Evolutionary conservation across 108 stramenopile species (phyloP), one percentile per base, ranked within the genome.

Genomic region (Mayamaea pseudoterrestris): DNA sequence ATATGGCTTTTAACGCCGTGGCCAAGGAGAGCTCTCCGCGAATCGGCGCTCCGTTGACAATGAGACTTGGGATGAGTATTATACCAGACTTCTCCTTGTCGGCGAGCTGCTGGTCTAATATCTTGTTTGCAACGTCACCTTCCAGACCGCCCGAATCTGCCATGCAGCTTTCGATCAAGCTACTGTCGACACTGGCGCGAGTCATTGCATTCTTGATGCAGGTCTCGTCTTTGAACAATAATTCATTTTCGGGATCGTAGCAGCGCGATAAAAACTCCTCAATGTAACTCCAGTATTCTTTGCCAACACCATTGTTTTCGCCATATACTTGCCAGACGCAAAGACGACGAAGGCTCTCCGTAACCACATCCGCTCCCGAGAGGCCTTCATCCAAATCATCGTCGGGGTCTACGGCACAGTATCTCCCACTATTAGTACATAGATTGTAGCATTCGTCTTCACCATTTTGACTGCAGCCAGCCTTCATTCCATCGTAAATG

Each of bases 401-500:
- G 69, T 96, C 93, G 16, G 94, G 94, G 43, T 94, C 93, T 22
- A 48, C 58, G 18, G 83, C 66, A 68, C 93, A 96, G 53, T 96
- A 96, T n/a, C 88, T 51, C 27, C 95, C 95, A 22, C 75, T 57
- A 65, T 96, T 96, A 53, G 91, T 92, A 69, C 92, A 95, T 26
- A 93, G 59, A 50, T 66, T 78, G 47, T 63, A 78, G 60, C 94
- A 95, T 44, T 57, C 50, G 50, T 90, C 73, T 44, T 72, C 58
- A 39, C 73, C 68, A 9, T 71, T 66, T 22, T 51, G 50, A 44
- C 63, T 61, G 63, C 94, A 95, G 20, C 74, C 65, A 37, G 78
- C 67, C 41, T 57, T 55, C 41, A 69, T 55, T 8, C 93, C 93
- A 55, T 95, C 82, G 64, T 76, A 92, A 50, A 93, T 73, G 55